These are phyloP conservation scores for Phytophthora pistaciae DNA, from an alignment of 352 stramenopile genomes.

Conservation along the genomic window DNA sequence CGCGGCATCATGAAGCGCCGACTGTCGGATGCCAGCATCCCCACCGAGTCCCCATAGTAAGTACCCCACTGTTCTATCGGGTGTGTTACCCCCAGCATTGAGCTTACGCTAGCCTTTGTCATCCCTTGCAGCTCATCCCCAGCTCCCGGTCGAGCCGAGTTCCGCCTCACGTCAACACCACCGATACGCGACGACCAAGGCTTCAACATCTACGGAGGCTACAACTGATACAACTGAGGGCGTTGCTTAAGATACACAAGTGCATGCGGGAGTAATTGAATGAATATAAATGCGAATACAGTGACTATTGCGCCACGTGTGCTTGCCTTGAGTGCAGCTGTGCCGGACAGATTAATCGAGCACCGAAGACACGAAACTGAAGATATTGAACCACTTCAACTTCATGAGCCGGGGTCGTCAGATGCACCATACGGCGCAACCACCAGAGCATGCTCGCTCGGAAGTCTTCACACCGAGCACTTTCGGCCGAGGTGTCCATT, in stretches of 20 bases:
- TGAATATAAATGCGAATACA: conserved; percentile 24
- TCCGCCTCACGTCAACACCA: conserved; percentile 27
- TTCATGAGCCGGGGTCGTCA: not conserved
- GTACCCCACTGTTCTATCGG: conserved; percentile 4
- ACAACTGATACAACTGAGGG: conserved; percentile 26
- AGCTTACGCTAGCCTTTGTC: conserved; percentile 9
- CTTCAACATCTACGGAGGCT: conserved; percentile 28
- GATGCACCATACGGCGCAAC: not conserved
- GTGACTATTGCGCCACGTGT: not conserved
- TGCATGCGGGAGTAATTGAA: conserved; percentile 9
- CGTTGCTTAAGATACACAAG: conserved; percentile 19
- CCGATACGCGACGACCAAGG: conserved; percentile 24
- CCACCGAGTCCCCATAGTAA: conserved; percentile 71
- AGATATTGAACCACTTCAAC: not conserved
- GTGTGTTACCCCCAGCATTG: conserved; percentile 2
- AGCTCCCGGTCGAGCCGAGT: conserved; percentile 33
- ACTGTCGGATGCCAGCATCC: conserved; percentile 79
- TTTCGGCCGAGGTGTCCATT: not conserved
- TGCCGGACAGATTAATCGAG: not conserved
- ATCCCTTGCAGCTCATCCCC: conserved; percentile 29
- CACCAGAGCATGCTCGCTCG: not conserved
- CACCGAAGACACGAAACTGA: conserved; percentile 1
- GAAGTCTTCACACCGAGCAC: not conserved
- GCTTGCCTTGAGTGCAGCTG: too few relatives aligned
- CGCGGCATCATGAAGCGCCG: conserved; percentile 86